Conservation (phyloP, 2,329 filamentous ascomycete genomes). For the Exserohilum turcica region DNA sequence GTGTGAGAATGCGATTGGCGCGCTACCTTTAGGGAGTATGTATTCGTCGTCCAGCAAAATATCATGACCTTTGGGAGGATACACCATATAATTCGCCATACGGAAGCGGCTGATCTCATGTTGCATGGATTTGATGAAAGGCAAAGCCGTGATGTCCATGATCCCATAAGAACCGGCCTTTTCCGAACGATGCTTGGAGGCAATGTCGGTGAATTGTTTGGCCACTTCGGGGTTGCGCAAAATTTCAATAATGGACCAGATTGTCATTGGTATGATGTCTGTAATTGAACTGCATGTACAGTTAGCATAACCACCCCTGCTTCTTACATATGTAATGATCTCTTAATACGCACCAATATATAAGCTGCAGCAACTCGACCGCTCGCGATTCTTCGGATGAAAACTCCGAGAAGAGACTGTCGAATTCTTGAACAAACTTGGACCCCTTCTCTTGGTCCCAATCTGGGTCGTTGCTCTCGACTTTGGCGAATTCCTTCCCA, state of each 20-base stretch:
- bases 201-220: conserved; percentile 19
- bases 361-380: conserved; percentile 30
- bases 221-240: conserved; percentile 25
- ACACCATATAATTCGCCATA: conserved; percentile 16
- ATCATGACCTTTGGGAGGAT: conserved; percentile 12
- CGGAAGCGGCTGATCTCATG: conserved; percentile 34
- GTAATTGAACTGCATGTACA: conserved; percentile 21
- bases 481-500: conserved; percentile 23
- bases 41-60: conserved; percentile 30
- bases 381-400: conserved; percentile 10
- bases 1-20: conserved; percentile 30
- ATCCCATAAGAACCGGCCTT: conserved; percentile 24
- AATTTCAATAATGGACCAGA: conserved; percentile 36
- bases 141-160: conserved; percentile 13
- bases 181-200: conserved; percentile 16
- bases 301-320: conserved; percentile 6
- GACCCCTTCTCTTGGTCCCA: conserved; percentile 31
- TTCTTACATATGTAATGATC: neutral
- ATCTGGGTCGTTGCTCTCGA: conserved; percentile 13
- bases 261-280: conserved; percentile 21
- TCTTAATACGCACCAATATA: conserved; percentile 28
- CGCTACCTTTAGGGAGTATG: conserved; percentile 22
- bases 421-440: conserved; percentile 29
- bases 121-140: conserved; percentile 33
- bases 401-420: conserved; percentile 16